These are phyloP conservation scores for Rosellinia necatrix DNA, from an alignment of 2,329 filamentous ascomycete genomes.

Conservation along the genomic window DNA sequence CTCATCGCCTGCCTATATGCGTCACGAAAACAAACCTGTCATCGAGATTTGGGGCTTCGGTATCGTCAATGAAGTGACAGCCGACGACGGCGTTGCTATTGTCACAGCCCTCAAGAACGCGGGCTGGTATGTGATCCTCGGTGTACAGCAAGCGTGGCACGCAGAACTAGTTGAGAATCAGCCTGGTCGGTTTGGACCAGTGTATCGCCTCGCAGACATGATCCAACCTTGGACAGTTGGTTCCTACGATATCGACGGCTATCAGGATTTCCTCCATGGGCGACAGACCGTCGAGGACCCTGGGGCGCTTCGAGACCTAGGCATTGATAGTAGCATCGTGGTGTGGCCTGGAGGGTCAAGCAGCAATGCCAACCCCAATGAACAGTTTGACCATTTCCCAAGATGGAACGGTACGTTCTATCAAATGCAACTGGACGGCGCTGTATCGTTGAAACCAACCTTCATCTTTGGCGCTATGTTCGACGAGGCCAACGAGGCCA, in stretches of 20 bases:
- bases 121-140: conserved; percentile 35
- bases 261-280: conserved; percentile 31
- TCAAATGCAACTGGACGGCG: conserved; percentile 33
- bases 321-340: conserved; percentile 36
- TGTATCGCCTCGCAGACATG: conserved; percentile 36
- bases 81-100: conserved; percentile 32
- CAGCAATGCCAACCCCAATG: conserved; percentile 27
- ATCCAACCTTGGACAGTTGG: conserved; percentile 38
- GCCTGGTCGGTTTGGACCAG: conserved; percentile 31
- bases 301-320: conserved; percentile 26
- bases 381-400: conserved; percentile 32
- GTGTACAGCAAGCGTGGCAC: conserved; percentile 37
- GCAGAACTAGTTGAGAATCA: conserved; percentile 32
- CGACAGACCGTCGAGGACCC: conserved; percentile 33
- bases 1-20: conserved; percentile 36
- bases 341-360: conserved; percentile 37
- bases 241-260: conserved; percentile 30
- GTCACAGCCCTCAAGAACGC: conserved; percentile 34
- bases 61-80: conserved; percentile 30
- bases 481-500: conserved; percentile 36
- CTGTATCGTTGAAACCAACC: conserved; percentile 31
- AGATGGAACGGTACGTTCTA: conserved; percentile 37
- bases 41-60: conserved; percentile 37
- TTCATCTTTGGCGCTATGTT: conserved; percentile 39
- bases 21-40: conserved; percentile 35